A percentile compares a stretch with the other conserved stretches of the same genome.
Conservation (phyloP, 2,329 filamentous ascomycete species). For the Alternaria sp. region DNA sequence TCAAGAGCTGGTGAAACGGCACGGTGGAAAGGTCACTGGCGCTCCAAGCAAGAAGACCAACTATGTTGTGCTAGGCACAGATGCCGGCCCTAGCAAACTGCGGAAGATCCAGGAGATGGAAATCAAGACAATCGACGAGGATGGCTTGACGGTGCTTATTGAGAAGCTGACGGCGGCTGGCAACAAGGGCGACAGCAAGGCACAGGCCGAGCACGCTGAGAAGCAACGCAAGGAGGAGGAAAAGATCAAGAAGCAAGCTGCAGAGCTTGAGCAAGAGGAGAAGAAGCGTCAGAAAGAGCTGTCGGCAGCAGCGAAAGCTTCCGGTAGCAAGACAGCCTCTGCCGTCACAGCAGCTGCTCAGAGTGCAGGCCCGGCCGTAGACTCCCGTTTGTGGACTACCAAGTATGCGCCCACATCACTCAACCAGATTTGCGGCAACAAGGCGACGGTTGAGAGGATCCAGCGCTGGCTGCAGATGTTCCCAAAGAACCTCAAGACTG, state of each 20-base stretch:
- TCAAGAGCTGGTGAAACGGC: slow-evolving; percentile 84
- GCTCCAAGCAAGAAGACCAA: slow-evolving; percentile 91
- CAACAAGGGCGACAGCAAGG: slow-evolving; percentile 74
- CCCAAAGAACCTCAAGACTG: slow-evolving; percentile 75
- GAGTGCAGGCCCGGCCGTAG: slow-evolving; percentile 30
- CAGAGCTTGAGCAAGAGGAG: slow-evolving; percentile 88
- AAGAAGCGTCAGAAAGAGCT: slow-evolving; percentile 69
- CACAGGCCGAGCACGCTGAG: slow-evolving; percentile 81
- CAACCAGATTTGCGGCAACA: slow-evolving; percentile 94
- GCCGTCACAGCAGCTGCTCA: slow-evolving; percentile 29
- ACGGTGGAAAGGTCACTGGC: slow-evolving; percentile 87
- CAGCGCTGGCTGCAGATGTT: slow-evolving; percentile 87
- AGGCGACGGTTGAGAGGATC: slow-evolving; percentile 85
- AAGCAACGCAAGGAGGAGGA: slow-evolving; percentile 86
- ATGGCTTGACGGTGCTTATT: slow-evolving; percentile 89
- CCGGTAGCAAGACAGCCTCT: slow-evolving; percentile 47
- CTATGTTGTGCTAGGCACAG: slow-evolving; percentile 87
- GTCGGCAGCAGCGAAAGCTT: slow-evolving; percentile 45
- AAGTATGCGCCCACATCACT: slow-evolving; percentile 91
- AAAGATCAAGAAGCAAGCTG: slow-evolving; percentile 79
- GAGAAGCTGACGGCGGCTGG: slow-evolving; percentile 81
- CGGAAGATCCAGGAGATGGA: slow-evolving; percentile 79
- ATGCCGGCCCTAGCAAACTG: slow-evolving; percentile 93
- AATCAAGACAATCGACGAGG: slow-evolving; percentile 92
- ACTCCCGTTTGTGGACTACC: slow-evolving; percentile 76